A percentile compares a stretch with the other conserved stretches of the same genome.
These are phyloP conservation scores for Citrus glauca DNA, from an alignment of 345 rosid genomes.

Conservation along the genomic window DNA sequence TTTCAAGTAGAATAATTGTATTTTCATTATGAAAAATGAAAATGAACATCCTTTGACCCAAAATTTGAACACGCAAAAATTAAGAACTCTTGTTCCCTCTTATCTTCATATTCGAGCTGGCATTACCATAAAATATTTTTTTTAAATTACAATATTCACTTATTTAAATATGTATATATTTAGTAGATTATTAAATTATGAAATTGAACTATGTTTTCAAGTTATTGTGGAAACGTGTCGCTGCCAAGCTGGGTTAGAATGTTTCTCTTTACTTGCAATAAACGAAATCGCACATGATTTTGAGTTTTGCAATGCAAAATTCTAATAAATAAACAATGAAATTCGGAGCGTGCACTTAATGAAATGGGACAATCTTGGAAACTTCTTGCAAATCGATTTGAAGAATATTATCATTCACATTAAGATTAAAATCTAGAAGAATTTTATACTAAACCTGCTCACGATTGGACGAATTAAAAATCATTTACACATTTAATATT, in stretches of 20 bases:
- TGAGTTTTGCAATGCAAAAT: neutral
- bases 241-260: neutral
- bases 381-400: neutral
- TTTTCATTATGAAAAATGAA: neutral
- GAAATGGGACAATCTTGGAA: neutral
- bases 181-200: neutral
- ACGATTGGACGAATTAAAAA: neutral
- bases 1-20: neutral
- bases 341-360: neutral
- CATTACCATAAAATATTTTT: neutral
- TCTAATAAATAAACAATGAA: neutral
- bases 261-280: neutral
- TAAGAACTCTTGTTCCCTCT: neutral
- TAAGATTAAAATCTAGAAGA: neutral
- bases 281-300: neutral
- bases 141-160: neutral
- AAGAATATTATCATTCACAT: neutral
- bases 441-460: neutral
- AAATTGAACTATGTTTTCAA: neutral
- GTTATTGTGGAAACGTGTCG: neutral
- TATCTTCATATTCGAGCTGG: no score
- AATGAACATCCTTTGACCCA: neutral
- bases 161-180: neutral
- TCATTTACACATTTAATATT: neutral
- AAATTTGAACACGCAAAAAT: neutral